These are phyloP conservation scores for Arachis monticola DNA, from an alignment of 331 rosid genomes.

Conservation along the genomic window DNA sequence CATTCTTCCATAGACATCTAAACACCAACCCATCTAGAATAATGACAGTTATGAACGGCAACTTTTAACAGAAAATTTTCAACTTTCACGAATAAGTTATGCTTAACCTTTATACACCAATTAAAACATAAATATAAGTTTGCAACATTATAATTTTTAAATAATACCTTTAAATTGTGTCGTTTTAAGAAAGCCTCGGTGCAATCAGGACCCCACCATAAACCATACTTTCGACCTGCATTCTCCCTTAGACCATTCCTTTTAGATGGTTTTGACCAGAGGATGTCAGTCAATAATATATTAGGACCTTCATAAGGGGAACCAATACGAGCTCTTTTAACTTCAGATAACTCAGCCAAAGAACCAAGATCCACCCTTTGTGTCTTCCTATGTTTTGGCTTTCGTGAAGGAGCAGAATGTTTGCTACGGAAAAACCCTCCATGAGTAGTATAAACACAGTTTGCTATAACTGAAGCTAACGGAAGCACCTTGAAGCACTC, in stretches of 20 bases:
- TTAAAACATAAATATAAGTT: background rate
- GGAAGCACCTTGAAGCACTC: constrained; percentile 89
- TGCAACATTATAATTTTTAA: constrained; percentile 28
- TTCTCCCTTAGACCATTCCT: constrained; percentile 73
- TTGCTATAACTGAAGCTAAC: constrained; percentile 78
- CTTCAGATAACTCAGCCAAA: constrained; percentile 68
- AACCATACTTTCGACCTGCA: constrained; percentile 62
- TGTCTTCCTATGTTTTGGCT: constrained; percentile 57
- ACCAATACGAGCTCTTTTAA: constrained; percentile 63
- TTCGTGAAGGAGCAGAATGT: constrained; percentile 46
- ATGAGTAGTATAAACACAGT: constrained; percentile 78
- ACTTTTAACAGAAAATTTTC: constrained; percentile 7
- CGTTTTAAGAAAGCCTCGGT: constrained; percentile 77
- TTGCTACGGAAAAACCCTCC: constrained; percentile 90
- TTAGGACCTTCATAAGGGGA: constrained; percentile 69
- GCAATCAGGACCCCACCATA: constrained; percentile 93
- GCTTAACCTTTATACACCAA: too few species aligned
- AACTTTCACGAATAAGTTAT: background rate
- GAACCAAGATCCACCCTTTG: constrained; percentile 74
- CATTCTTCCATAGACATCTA: constrained; percentile 2
- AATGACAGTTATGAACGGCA: constrained; percentile 7
- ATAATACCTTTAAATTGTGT: constrained; percentile 76
- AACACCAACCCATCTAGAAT: constrained; percentile 24
- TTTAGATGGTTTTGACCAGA: constrained; percentile 88
- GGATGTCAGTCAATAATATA: constrained; percentile 69